Base-by-base conservation (phyloP, 1,139 yeast species). In the Debaryomyces robertsiae region DNA sequence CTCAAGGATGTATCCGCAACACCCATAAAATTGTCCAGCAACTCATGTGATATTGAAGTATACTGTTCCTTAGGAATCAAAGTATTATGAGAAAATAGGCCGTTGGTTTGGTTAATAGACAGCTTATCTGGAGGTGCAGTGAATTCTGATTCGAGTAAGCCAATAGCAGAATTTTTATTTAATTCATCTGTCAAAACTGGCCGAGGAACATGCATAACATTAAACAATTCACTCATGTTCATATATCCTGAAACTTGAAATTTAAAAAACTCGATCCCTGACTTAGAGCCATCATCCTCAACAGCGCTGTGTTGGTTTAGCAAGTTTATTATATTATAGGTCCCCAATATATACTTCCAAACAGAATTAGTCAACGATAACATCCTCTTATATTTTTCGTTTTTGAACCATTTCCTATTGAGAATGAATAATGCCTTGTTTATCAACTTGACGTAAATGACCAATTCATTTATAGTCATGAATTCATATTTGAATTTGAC, bases 401-500 rank as follows among this genome's bases (percentile, higher is more conserved):
- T 71, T 44, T 72, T 72, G 54, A 69, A 71, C 73, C 75, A 72
- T 48, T 71, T 72, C 18, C 75, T 47, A 47, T 70, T 71, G 44
- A 72, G 57, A 33, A 72, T 72, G 48, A 68, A 71, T 28, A 72
- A 53, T 2, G 75, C 69, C 48, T 69, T 71, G 50, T 70, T 71
- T 43, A 72, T 68, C 42, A 71, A 54, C 38, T 69, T 67, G 24
- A 67, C 73, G 40, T 65, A 68, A 23, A 67, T 53, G 18, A 61
- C 48, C 36, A 67, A 52, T 42, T 63, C 69, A 48, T 60, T 63
- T 39, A 61, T 53, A 4, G 65, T 61, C 59, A 70, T 64, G 34
- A 65, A 65, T 44, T 69, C 72, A 45, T 67, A 72, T 50, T 77
- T 77, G 52, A 77, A 65, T 52, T 79, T 81, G 6, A 79, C 74